A percentile compares a stretch with the other conserved stretches of the same genome.
Evolutionary conservation across 176 grass and related monocot species (phyloP).

Genomic region (Themeda triandra): DNA sequence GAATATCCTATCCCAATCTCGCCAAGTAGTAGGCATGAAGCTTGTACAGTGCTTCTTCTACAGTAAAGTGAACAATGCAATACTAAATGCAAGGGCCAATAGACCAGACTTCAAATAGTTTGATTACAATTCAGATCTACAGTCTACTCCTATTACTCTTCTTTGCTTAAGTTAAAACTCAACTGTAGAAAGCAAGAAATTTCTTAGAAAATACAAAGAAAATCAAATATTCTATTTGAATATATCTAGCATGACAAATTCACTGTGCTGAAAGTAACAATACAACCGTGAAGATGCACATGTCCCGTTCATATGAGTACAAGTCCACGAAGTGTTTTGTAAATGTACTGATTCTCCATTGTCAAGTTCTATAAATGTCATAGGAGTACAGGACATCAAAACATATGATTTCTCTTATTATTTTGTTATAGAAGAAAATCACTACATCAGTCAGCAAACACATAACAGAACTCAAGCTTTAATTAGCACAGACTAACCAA

Average conservation of each 20-base stretch:
- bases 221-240: background rate
- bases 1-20: background rate
- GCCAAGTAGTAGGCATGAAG: background rate
- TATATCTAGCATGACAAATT: background rate
- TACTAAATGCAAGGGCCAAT: background rate
- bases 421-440: background rate
- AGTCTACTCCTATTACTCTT: background rate
- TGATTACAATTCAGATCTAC: background rate
- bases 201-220: background rate
- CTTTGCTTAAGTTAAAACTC: background rate
- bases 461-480: background rate
- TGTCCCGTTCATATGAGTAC: background rate
- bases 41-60: background rate
- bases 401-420: background rate
- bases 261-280: background rate
- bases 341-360: background rate
- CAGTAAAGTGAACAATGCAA: background rate
- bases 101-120: background rate
- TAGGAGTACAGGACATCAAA: background rate
- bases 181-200: background rate
- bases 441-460: background rate
- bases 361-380: background rate
- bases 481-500: background rate
- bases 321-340: background rate
- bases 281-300: background rate